These are phyloP conservation scores for Pachysandra terminalis DNA, from an alignment of 164 flowering plant genomes.

Conservation along the genomic window DNA sequence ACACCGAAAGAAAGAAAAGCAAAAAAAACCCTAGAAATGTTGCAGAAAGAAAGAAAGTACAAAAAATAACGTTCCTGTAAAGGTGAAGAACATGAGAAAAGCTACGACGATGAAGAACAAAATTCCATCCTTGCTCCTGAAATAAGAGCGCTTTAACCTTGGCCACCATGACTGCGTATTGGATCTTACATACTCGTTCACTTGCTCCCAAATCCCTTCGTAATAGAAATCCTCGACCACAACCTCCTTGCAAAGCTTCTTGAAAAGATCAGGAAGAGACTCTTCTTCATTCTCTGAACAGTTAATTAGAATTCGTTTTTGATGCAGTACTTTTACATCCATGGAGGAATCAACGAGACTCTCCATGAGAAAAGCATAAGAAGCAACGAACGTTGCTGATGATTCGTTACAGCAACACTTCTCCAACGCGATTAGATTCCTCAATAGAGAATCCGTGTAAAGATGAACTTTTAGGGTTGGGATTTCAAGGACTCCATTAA, in stretches of 20 bases:
- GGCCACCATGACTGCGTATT: neutral
- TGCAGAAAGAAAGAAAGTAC: no score
- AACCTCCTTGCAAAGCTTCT: conserved; percentile 15
- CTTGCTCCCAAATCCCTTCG: conserved; percentile 17
- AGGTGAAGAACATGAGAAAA: neutral
- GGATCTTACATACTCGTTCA: conserved; percentile 4
- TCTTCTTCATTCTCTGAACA: conserved; percentile 5
- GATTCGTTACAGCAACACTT: conserved; percentile 5
- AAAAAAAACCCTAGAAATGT: no score
- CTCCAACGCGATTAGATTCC: conserved; percentile 32
- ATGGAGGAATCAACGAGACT: conserved; percentile 14
- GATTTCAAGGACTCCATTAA: conserved; percentile 17
- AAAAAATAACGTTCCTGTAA: neutral
- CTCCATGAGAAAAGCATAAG: conserved; percentile 23
- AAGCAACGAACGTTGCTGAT: conserved; percentile 15
- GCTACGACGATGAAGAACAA: neutral
- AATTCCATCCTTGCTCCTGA: neutral
- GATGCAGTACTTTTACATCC: conserved; percentile 15
- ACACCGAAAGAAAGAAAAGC: no score
- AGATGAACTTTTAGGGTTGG: conserved; percentile 18
- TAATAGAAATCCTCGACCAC: conserved; percentile 18
- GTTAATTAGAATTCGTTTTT: conserved; percentile 7
- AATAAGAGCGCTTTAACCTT: neutral
- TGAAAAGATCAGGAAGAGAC: conserved; percentile 6
- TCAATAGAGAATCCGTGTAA: conserved; percentile 17